A percentile compares a stretch with the other conserved stretches of the same genome.
Evolutionary conservation across 192 early-diverging fungal species (phyloP).

Genomic region (Backusella australiensis): DNA sequence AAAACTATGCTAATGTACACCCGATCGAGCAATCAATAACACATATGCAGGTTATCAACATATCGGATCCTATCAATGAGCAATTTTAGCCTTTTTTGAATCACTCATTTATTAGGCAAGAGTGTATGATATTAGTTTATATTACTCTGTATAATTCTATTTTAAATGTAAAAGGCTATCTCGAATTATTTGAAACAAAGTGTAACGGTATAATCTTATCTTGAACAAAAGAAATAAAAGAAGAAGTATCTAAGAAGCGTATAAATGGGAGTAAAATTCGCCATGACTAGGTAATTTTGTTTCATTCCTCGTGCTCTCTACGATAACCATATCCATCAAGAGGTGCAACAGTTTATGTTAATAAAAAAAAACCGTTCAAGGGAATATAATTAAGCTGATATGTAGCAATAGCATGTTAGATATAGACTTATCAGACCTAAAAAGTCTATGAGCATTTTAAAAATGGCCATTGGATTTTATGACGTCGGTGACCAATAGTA

Average conservation of each 20-base stretch:
- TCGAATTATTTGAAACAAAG: neutral
- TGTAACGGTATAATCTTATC: neutral
- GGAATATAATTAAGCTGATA: neutral
- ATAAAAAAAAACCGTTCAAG: neutral
- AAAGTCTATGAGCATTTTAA: neutral
- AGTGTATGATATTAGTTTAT: neutral
- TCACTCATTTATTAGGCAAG: neutral
- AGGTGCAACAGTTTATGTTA: neutral
- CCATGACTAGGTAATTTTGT: neutral
- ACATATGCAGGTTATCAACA: neutral
- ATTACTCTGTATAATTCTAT: neutral
- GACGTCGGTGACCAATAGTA: neutral
- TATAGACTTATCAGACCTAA: neutral
- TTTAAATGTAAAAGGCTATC: neutral
- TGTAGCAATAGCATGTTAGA: neutral
- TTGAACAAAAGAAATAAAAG: neutral
- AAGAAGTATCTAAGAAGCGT: neutral
- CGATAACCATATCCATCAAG: neutral
- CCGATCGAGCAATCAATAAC: neutral
- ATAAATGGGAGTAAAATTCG: neutral
- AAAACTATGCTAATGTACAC: neutral
- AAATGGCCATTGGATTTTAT: neutral
- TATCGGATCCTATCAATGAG: neutral
- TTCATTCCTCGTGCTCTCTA: neutral
- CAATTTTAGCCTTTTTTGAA: neutral